Evolutionary conservation across 768 basidiomycete species (phyloP).

Genomic region (Rhizopogon vesiculosus): DNA sequence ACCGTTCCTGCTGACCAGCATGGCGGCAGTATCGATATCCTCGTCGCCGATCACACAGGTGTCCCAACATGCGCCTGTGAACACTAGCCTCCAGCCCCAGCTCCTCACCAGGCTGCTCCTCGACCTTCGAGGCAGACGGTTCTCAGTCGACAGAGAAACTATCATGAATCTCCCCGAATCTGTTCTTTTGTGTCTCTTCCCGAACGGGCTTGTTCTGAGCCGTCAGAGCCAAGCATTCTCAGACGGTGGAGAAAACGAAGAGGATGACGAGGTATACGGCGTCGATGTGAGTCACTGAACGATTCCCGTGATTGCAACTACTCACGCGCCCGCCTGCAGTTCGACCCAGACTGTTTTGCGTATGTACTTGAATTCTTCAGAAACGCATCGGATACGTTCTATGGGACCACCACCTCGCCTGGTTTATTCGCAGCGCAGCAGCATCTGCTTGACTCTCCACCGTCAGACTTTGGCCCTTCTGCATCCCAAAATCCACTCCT

Average conservation of each 20-base stretch:
- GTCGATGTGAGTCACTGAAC: conserved; percentile 76
- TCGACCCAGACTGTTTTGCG: conserved; percentile 95
- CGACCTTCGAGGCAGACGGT: conserved; percentile 86
- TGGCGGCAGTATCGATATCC: conserved; percentile 37
- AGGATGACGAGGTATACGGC: conserved; percentile 88
- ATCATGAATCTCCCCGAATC: conserved; percentile 99
- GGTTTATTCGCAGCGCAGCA: conserved; percentile 80
- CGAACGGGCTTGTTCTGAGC: conserved; percentile 92
- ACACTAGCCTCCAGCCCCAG: conserved; percentile 77
- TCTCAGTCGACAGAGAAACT: conserved; percentile 94
- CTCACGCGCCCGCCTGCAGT: conserved; percentile 42
- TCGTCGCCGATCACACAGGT: conserved; percentile 56
- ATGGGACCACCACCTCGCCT: conserved; percentile 71
- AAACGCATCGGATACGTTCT: conserved; percentile 83
- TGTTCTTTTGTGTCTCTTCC: conserved; percentile 92
- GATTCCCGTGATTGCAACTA: conserved; percentile 1
- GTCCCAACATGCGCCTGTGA: conserved; percentile 52
- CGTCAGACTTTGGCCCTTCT: conserved; percentile 55
- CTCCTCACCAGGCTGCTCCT: conserved; percentile 84
- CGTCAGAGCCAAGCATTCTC: conserved; percentile 75
- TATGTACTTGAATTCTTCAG: conserved; percentile 93
- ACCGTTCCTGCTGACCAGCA: conserved; percentile 19
- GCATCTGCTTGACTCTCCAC: conserved; percentile 63
- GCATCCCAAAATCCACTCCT: conserved; percentile 87
- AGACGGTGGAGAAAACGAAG: conserved; percentile 69